Evolutionary conservation across 352 stramenopile genomes (phyloP), one percentile per base, ranked within the genome.

Genomic region (Pythium coloratum): DNA sequence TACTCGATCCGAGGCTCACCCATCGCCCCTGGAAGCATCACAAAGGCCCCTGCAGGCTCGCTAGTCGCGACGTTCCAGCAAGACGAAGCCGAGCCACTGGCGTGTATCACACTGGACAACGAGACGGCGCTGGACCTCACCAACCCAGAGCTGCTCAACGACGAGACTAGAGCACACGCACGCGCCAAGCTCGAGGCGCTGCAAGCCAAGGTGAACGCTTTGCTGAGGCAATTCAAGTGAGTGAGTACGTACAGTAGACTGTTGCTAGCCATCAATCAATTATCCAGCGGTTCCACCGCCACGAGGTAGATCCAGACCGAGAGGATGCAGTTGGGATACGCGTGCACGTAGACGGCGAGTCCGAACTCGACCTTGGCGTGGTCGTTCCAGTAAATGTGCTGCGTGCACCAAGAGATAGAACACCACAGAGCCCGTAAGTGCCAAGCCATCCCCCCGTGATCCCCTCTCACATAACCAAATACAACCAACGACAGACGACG

Each of bases 281-380:
- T 14, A 44, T 68, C 69, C 55, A 61, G 67, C 33, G 73, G 70
- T 26, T 74, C 72, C 38, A 96, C 78, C 13, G 91, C 80, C 55
- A 88, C 83, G 14, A 97, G 78, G 80, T 98, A 98, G 18, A 98
- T 80, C 95, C 94, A 98, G 55, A 98, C 84, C 6, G 86, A 97
- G 20, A 98, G 72, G 10, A 98, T 76, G 51, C 85, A 84, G 69
- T 94, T 93, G 10, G 90, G 81, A 62, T 97, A 95, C 13, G 80
- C 76, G 63, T 92, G 87, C 1, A 93, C 89, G 53, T 91, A 89
- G 16, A 97, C 90, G 20, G 77, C 88, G 24, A 98, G 76, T 40
- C 84, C 89, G 65, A 98, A 99, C 69, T 98, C 90, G 34, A 97
- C 89, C 20, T 90, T 76, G 13, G 75, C 72, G 47, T 91, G 84